These are phyloP conservation scores for Beauveria pseudobassiana DNA, from an alignment of 2,329 filamentous ascomycete genomes.

Conservation along the genomic window DNA sequence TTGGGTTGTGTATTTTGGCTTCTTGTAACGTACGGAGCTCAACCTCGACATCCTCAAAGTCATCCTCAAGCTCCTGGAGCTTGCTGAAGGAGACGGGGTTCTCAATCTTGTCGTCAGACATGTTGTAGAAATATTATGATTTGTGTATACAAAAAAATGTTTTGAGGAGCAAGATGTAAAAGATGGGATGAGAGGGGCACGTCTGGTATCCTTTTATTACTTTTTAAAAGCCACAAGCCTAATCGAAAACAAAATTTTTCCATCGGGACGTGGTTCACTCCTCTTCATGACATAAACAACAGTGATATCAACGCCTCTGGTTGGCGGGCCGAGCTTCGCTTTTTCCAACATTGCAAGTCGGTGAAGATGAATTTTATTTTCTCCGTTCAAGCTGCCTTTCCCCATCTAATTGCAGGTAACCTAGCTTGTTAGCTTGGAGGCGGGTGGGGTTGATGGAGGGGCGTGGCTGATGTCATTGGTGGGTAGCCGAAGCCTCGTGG, in stretches of 20 bases:
- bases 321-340: constrained; percentile 4
- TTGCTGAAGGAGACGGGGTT: constrained; percentile 61
- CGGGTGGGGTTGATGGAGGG: neutral
- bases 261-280: neutral
- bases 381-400: neutral
- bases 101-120: constrained; percentile 20
- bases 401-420: neutral
- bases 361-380: neutral
- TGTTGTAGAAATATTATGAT: neutral
- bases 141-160: neutral
- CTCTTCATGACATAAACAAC: constrained; percentile 10
- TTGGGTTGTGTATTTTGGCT: neutral
- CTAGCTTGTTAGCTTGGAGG: neutral
- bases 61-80: constrained; percentile 70
- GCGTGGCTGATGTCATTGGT: constrained; percentile 6
- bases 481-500: neutral
- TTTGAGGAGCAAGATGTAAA: neutral
- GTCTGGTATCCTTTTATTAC: neutral
- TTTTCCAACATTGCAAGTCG: neutral
- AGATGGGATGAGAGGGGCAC: neutral
- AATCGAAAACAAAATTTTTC: neutral
- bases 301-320: constrained; percentile 8
- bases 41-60: constrained; percentile 76
- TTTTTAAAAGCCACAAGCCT: neutral
- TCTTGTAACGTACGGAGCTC: constrained; percentile 60